Base-by-base conservation (phyloP, 352 stramenopile species). In the Globisporangium parvum region DNA sequence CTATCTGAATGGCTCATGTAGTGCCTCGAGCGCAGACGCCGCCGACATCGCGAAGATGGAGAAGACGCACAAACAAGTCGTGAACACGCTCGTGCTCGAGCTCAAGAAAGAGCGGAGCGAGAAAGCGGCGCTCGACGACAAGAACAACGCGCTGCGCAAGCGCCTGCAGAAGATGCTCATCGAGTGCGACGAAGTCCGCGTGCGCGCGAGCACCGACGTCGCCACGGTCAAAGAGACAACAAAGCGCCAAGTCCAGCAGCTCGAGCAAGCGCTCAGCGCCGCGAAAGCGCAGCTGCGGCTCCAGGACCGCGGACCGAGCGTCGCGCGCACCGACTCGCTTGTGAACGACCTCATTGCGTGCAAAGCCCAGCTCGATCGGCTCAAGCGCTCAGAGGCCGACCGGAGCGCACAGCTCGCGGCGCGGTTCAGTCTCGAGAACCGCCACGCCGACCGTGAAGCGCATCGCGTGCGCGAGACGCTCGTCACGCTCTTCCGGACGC, bases 111-210 rank as follows among this genome's bases (percentile, higher is more conserved):
- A 85, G 51, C 65, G 65, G 0, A 61, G 68, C 2, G 75, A 87
- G 55, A 81, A 80, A 35, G 48, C 53, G 40, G 62, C 51, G 15
- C 58, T 93, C 1, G 77, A 87, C 45, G 74, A 85, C 33, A 90
- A 88, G 60, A 93, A 90, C 53, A 59, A 69, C 11, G 63, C 57
- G 17, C 53, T 93, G 31, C 73, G 83, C 15, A 93, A 90, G 56
- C 62, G 70, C 6, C 57, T 91, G 44, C 83, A 93, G 61, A 67
- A 80, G 10, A 89, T 91, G 78, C 59, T 93, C 6, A 93, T 91
- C 55, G 69, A 91, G 59, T 83, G 73, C 33, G 80, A 88, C 35
- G 71, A 89, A 65, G 73, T 85, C 40, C 71, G 75, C n/a, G 73
- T 88, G 9, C 69, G 73, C 5, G 71, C 82, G 1, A 72, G 58